A percentile compares a stretch with the other conserved stretches of the same genome.
Conservation (phyloP, 768 basidiomycete genomes). For the Tulasnella sp. region DNA sequence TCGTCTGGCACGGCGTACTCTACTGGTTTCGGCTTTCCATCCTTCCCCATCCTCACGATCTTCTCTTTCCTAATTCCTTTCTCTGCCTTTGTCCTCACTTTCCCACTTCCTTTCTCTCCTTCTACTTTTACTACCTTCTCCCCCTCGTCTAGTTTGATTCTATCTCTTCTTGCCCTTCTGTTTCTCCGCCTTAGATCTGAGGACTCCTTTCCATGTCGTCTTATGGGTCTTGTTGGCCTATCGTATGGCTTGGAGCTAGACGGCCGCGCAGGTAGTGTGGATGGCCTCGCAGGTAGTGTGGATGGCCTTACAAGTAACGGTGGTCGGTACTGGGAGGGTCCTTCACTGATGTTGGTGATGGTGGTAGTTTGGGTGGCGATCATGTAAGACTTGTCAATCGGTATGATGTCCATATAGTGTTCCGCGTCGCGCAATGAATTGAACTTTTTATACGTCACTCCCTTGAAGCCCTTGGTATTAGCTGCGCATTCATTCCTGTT, state of each 20-base stretch:
- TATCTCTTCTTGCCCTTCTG: too few species aligned
- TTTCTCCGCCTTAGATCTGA: too few species aligned
- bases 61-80: too few species aligned
- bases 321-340: too few species aligned
- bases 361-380: background rate
- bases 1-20: slow-evolving; percentile 19
- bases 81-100: too few species aligned
- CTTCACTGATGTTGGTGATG: background rate
- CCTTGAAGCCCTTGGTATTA: slow-evolving; percentile 54
- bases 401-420: slow-evolving; percentile 32
- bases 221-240: too few species aligned
- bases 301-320: too few species aligned
- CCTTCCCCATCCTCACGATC: too few species aligned
- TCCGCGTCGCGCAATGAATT: slow-evolving; percentile 43
- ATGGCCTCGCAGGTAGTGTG: background rate
- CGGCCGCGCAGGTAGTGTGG: slow-evolving; percentile 9
- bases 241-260: slow-evolving; percentile 16
- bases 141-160: too few species aligned
- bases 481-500: slow-evolving; percentile 61
- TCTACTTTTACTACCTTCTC: too few species aligned
- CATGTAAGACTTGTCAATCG: background rate
- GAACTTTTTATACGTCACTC: slow-evolving; percentile 62
- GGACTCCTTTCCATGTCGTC: too few species aligned
- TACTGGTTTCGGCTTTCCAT: background rate
- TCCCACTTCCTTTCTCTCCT: too few species aligned